phyloP scores from a whole-genome alignment of 305 asterid genomes.

The Fraxinus platypoda region DNA sequence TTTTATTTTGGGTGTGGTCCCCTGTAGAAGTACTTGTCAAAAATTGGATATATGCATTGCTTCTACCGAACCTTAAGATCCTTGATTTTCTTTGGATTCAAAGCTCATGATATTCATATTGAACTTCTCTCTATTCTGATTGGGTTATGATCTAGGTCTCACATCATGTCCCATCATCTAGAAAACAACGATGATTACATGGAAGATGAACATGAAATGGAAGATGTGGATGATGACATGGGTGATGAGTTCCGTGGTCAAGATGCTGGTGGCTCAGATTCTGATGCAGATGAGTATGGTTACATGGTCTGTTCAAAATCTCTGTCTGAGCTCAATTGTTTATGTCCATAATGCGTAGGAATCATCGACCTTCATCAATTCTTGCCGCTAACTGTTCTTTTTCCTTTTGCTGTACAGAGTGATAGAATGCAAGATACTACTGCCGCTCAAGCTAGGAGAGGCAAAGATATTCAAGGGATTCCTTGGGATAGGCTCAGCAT shows the following conservation, averaged over 20 bases:
- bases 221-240: slow-evolving; percentile 64
- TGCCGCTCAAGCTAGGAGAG: slow-evolving; percentile 63
- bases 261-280: slow-evolving; percentile 63
- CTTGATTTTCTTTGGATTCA: neutral
- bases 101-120: neutral
- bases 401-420: slow-evolving; percentile 32
- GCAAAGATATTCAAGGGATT: slow-evolving; percentile 90
- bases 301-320: slow-evolving; percentile 51
- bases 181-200: slow-evolving; percentile 63
- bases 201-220: slow-evolving; percentile 84
- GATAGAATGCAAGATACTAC: slow-evolving; percentile 72
- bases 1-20: slow-evolving; percentile 5
- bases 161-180: slow-evolving; percentile 60
- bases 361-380: neutral
- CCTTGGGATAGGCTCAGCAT: slow-evolving; percentile 87
- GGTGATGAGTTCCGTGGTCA: slow-evolving; percentile 54
- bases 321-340: neutral
- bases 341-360: neutral
- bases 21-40: neutral
- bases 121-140: neutral
- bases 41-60: neutral
- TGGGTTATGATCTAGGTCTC: slow-evolving; percentile 21
- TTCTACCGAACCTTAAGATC: slow-evolving; percentile 4
- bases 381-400: neutral
- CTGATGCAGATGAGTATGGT: slow-evolving; percentile 74